These are phyloP conservation scores for Blastocystis sp. DNA, from an alignment of 352 stramenopile species.

Conservation along the genomic window DNA sequence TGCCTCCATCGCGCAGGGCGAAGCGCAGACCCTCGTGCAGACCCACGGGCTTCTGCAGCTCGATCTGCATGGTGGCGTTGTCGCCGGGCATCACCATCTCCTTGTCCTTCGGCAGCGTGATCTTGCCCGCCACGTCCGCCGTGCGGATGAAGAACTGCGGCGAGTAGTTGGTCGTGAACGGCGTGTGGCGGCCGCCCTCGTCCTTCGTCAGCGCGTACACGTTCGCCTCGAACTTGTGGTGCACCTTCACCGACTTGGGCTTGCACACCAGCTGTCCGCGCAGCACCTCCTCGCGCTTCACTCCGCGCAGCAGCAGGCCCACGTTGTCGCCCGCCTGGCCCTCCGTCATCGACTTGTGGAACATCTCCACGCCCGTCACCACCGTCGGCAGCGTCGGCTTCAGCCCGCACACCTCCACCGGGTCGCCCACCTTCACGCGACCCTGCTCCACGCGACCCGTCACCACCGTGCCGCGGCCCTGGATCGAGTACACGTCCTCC, in stretches of 20 bases:
- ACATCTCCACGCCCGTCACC: conserved; percentile 86
- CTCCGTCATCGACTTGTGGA: conserved; percentile 88
- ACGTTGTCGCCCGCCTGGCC: conserved; percentile 92
- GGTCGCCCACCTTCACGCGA: conserved; percentile 81
- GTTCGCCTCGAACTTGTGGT: conserved; percentile 89
- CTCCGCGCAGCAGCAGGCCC: conserved; percentile 84
- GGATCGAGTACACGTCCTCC: conserved; percentile 93
- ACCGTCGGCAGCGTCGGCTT: conserved; percentile 22
- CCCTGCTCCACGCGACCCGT: conserved; percentile 88
- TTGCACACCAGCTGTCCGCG: conserved; percentile 77
- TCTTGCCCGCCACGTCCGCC: conserved; percentile 86
- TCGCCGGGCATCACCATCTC: conserved; percentile 87
- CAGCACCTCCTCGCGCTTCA: conserved; percentile 88
- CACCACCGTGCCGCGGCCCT: conserved; percentile 91
- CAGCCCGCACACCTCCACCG: conserved; percentile 80
- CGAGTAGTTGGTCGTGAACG: conserved; percentile 92
- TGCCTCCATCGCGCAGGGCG: conserved; percentile 89
- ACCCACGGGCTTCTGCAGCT: conserved; percentile 86
- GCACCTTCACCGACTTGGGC: conserved; percentile 80
- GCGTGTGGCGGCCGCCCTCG: conserved; percentile 90
- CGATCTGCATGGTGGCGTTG: conserved; percentile 86
- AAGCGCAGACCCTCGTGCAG: conserved; percentile 88
- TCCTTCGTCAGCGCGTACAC: conserved; percentile 92
- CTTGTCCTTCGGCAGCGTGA: conserved; percentile 80
- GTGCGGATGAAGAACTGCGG: conserved; percentile 95